A percentile compares a stretch with the other conserved stretches of the same genome.
These are phyloP conservation scores for Anastatica hierochuntica DNA, from an alignment of 345 rosid genomes.

Conservation along the genomic window DNA sequence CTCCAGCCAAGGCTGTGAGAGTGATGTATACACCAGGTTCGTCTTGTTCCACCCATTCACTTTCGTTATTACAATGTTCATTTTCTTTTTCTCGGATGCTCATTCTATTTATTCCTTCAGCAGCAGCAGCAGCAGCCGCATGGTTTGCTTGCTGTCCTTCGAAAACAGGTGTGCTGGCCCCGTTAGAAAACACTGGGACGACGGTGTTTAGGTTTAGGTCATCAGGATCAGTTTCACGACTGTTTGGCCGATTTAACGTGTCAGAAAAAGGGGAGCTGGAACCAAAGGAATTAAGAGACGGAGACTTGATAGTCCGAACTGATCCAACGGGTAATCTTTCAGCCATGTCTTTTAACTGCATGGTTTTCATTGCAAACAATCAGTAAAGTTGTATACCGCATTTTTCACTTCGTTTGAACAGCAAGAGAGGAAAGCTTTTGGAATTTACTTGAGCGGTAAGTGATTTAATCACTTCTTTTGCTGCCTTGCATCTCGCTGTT, in stretches of 20 bases:
- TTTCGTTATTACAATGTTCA: slow-evolving; percentile 23
- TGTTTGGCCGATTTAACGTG: slow-evolving; percentile 36
- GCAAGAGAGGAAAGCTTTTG: slow-evolving; percentile 60
- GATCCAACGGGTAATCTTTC: slow-evolving; percentile 77
- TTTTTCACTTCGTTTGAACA: slow-evolving; percentile 49
- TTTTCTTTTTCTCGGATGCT: slow-evolving; percentile 54
- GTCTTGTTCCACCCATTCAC: slow-evolving; percentile 93
- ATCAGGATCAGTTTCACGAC: slow-evolving; percentile 43
- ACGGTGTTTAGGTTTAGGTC: slow-evolving; percentile 23
- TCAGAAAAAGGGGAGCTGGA: slow-evolving; percentile 37
- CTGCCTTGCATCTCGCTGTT: slow-evolving; percentile 91
- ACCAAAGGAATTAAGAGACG: slow-evolving; percentile 47
- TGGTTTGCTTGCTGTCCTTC: slow-evolving; percentile 31
- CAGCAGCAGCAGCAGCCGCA: no score
- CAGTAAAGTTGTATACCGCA: no score
- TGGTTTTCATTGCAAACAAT: neutral
- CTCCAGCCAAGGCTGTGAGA: slow-evolving; percentile 73
- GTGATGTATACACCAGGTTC: slow-evolving; percentile 97
- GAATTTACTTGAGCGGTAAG: slow-evolving; percentile 82
- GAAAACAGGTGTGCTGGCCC: slow-evolving; percentile 38
- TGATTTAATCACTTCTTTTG: slow-evolving; percentile 98
- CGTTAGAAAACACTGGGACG: slow-evolving; percentile 39
- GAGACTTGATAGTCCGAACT: slow-evolving; percentile 40
- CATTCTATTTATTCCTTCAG: slow-evolving; percentile 48
- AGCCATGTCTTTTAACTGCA: slow-evolving; percentile 84